phyloP scores from a whole-genome alignment of 495 filamentous ascomycete genomes.

The Daldinia loculata region DNA sequence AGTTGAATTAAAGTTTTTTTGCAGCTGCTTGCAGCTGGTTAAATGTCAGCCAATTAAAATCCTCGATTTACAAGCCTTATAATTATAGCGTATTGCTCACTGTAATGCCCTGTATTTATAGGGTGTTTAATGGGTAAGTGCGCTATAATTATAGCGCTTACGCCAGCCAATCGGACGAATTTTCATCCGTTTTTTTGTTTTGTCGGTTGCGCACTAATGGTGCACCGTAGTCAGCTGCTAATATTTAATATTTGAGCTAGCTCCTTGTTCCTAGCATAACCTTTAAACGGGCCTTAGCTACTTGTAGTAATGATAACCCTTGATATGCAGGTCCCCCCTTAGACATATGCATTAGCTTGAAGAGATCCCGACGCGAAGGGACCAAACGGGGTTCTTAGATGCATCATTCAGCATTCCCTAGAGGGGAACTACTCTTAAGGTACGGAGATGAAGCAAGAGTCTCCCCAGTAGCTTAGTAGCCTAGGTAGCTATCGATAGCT shows the following conservation, averaged over 20 bases:
- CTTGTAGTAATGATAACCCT: conserved; percentile 20
- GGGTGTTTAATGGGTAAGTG: no score
- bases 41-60: no score
- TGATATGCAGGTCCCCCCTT: conserved; percentile 31
- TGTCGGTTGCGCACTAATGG: no score
- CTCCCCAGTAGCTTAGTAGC: conserved; percentile 9
- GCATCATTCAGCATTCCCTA: not conserved
- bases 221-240: no score
- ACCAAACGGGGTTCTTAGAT: conserved; percentile 25
- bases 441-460: conserved; percentile 31
- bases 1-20: no score
- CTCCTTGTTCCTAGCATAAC: conserved; percentile 36
- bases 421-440: not conserved
- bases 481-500: conserved; percentile 22
- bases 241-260: not conserved
- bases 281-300: conserved; percentile 13
- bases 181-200: no score
- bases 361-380: conserved; percentile 31
- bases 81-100: no score
- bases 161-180: no score
- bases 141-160: no score
- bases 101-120: no score
- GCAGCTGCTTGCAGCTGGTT: no score
- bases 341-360: conserved; percentile 26
- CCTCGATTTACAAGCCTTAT: no score